Evolutionary conservation across 2,329 filamentous ascomycete genomes (phyloP).

Genomic region (Ascochyta koolunga): DNA sequence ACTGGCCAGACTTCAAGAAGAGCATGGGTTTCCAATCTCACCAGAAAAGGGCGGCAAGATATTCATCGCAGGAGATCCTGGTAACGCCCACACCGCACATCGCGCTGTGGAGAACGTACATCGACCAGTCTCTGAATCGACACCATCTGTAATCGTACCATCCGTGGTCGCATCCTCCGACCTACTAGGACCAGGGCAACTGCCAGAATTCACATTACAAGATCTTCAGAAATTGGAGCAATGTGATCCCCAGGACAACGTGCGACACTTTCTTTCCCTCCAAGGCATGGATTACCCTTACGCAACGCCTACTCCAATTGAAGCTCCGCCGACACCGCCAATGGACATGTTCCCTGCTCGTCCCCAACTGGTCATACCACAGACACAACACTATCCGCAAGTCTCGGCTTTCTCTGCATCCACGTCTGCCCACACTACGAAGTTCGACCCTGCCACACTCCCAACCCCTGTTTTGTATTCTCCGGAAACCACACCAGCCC

Average conservation of each 20-base stretch:
- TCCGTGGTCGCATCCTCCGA: slow-evolving; percentile 93
- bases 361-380: slow-evolving; percentile 39
- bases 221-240: slow-evolving; percentile 74
- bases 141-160: slow-evolving; percentile 55
- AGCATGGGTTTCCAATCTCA: slow-evolving; percentile 70
- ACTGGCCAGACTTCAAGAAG: slow-evolving; percentile 74
- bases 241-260: slow-evolving; percentile 88
- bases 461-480: slow-evolving; percentile 47
- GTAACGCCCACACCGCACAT: slow-evolving; percentile 70
- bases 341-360: slow-evolving; percentile 49
- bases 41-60: slow-evolving; percentile 70
- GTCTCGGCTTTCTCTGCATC: slow-evolving; percentile 45
- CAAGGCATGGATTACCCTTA: slow-evolving; percentile 70
- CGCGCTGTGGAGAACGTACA: slow-evolving; percentile 62
- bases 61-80: slow-evolving; percentile 78
- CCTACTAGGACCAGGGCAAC: slow-evolving; percentile 73
- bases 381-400: slow-evolving; percentile 33
- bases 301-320: slow-evolving; percentile 71
- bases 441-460: slow-evolving; percentile 34
- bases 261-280: slow-evolving; percentile 87
- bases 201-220: slow-evolving; percentile 71
- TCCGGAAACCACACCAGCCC: slow-evolving; percentile 50
- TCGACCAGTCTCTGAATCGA: slow-evolving; percentile 74
- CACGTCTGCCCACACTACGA: slow-evolving; percentile 42
- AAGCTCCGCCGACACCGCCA: slow-evolving; percentile 47